Conservation (phyloP, 73 alveolate species). For the Paramecium primaurelia region DNA sequence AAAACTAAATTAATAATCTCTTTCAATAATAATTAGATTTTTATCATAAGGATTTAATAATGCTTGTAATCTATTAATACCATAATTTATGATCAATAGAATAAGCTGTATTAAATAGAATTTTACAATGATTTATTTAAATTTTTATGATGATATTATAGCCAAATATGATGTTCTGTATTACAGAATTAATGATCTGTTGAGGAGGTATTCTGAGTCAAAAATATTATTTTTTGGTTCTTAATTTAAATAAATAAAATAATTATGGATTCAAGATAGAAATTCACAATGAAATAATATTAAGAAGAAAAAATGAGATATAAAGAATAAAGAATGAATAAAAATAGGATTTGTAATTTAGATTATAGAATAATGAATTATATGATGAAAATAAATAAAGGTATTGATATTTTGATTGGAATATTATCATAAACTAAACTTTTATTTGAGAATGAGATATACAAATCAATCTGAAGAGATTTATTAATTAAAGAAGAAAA, state of each 20-base stretch:
- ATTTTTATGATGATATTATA: background rate
- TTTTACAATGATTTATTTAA: background rate
- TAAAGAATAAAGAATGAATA: background rate
- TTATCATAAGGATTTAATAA: background rate
- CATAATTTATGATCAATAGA: background rate
- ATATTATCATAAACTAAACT: too few relatives aligned
- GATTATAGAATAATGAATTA: too few relatives aligned
- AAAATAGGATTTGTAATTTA: background rate
- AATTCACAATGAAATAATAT: background rate
- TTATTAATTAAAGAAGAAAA: background rate
- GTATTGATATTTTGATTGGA: too few relatives aligned
- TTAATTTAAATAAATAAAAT: background rate
- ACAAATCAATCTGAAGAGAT: too few relatives aligned
- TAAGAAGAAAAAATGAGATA: background rate
- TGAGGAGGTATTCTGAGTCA: constrained; percentile 33
- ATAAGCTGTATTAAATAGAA: background rate
- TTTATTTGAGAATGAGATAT: too few relatives aligned
- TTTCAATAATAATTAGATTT: background rate
- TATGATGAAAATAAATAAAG: too few relatives aligned
- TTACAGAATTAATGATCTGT: background rate
- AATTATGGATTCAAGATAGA: background rate
- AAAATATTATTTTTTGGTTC: background rate
- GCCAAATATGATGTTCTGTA: background rate
- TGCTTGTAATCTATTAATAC: background rate
- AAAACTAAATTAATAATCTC: background rate